These are phyloP conservation scores for Chalaropsis ovoidea DNA, from an alignment of 2,329 filamentous ascomycete species.

Conservation along the genomic window DNA sequence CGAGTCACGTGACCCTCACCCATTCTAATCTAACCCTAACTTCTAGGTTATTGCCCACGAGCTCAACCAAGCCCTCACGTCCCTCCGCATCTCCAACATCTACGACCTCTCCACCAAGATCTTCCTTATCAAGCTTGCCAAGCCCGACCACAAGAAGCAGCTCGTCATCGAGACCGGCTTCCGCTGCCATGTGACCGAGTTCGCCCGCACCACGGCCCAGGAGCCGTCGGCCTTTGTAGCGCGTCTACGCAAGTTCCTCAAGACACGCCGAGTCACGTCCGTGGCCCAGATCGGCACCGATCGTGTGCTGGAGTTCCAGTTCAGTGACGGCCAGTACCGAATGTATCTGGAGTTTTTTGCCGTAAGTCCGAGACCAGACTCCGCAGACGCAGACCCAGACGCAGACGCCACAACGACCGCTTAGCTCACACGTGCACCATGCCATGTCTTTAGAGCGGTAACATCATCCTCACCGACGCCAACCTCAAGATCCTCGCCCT, in stretches of 20 bases:
- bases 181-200: constrained; percentile 86
- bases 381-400: too few relatives aligned
- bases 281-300: constrained; percentile 86
- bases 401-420: too few relatives aligned
- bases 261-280: constrained; percentile 71
- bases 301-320: constrained; percentile 80
- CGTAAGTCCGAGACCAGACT: constrained; percentile 29
- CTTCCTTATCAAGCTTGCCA: constrained; percentile 88
- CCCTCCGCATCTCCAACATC: constrained; percentile 78
- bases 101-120: constrained; percentile 96
- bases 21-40: constrained; percentile 17
- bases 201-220: constrained; percentile 74
- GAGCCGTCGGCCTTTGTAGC: constrained; percentile 78
- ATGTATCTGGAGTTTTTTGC: constrained; percentile 95
- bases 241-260: constrained; percentile 75
- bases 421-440: too few relatives aligned
- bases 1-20: neutral
- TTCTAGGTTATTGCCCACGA: constrained; percentile 83
- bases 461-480: constrained; percentile 82
- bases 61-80: constrained; percentile 64
- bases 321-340: constrained; percentile 81
- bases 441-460: constrained; percentile 50
- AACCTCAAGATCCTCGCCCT: constrained; percentile 74
- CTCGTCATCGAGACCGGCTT: constrained; percentile 91
- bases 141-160: constrained; percentile 79